Percentiles rank a stretch among this genome's conserved stretches.
Conservation (phyloP, 345 rosid species). For the Viola odorata region DNA sequence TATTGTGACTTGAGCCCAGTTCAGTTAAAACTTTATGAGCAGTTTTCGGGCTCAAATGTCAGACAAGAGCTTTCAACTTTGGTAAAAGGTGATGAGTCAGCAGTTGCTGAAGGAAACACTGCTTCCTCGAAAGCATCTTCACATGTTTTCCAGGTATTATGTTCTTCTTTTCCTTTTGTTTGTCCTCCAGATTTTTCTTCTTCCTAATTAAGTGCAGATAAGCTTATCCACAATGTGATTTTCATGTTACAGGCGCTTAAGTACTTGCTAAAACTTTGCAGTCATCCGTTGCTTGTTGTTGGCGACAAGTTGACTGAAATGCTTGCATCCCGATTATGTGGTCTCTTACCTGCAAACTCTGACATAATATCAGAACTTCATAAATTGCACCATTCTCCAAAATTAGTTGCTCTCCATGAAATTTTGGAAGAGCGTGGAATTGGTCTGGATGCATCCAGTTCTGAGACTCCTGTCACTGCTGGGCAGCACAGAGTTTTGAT, state of each 20-base stretch:
- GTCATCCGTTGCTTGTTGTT: slow-evolving; percentile 95
- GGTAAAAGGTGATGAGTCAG: slow-evolving; percentile 63
- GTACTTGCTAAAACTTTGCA: slow-evolving; percentile 92
- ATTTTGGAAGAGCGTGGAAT: slow-evolving; percentile 97
- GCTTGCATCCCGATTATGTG: slow-evolving; percentile 51
- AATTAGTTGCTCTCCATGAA: slow-evolving; percentile 95
- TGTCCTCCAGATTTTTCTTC: neutral
- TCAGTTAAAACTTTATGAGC: slow-evolving; percentile 88
- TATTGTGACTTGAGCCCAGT: slow-evolving; percentile 87
- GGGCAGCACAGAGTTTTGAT: slow-evolving; percentile 98
- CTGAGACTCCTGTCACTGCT: slow-evolving; percentile 58
- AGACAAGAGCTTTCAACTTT: slow-evolving; percentile 85
- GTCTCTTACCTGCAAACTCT: slow-evolving; percentile 59
- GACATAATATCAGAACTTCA: slow-evolving; percentile 78
- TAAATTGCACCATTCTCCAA: slow-evolving; percentile 86
- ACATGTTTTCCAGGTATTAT: slow-evolving; percentile 89
- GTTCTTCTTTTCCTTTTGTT: slow-evolving; percentile 10
- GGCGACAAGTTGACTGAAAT: slow-evolving; percentile 67
- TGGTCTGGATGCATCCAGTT: slow-evolving; percentile 74
- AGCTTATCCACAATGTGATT: neutral
- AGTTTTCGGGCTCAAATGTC: slow-evolving; percentile 85
- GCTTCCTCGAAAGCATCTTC: slow-evolving; percentile 75
- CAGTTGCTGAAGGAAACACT: slow-evolving; percentile 38
- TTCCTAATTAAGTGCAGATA: too few relatives aligned
- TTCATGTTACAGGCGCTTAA: slow-evolving; percentile 71